Evolutionary conservation across 2,329 filamentous ascomycete genomes (phyloP), one percentile per base, ranked within the genome.

Genomic region (Botryotinia convoluta): DNA sequence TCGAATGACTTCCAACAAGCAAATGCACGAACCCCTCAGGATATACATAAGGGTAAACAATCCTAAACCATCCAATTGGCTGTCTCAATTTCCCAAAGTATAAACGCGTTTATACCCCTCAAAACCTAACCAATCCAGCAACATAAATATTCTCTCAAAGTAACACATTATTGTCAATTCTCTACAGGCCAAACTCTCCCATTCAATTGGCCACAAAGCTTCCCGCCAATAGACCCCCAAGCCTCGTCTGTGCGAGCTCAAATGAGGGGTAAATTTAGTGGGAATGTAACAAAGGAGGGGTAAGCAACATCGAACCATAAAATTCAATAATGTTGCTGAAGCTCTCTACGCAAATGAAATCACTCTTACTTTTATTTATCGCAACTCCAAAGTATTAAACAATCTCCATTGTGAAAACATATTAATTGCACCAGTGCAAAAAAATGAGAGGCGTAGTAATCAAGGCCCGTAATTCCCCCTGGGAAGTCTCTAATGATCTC

Each of bases 401-500:
- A 6, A 29, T 20, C 37, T n/a, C 26, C 9, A 51, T 37, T 4
- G 35, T 63, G 4, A 44, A 37, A 10, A n/a, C n/a, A n/a, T 6
- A 26, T 9, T 0, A 26, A 29, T 57, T 29, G 12, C 3, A 22
- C 12, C 39, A 54, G 18, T 57, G n/a, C 20, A 22, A 20, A 26
- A 57, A 57, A 32, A 72, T 72, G 69, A 72, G 54, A 72, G 69
- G 69, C 10, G 60, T 72, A 35, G 35, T 67, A 18, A 51, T 67
- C 44, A 42, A 48, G 5, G 29, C 7, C 20, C 35, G 7, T 9
- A 65, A 64, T 48, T 44, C 60, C 35, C 29, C 44, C n/a, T 72
- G 69, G 69, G 29, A 63, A 35, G 32, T 39, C 37, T 61, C 77
- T 7, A 75, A 78, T 20, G 71, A 73, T 22, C 67, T 81, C 22